Evolutionary conservation across 805 yeast species (phyloP).

Genomic region (Teunomyces barrocoloradensis): DNA sequence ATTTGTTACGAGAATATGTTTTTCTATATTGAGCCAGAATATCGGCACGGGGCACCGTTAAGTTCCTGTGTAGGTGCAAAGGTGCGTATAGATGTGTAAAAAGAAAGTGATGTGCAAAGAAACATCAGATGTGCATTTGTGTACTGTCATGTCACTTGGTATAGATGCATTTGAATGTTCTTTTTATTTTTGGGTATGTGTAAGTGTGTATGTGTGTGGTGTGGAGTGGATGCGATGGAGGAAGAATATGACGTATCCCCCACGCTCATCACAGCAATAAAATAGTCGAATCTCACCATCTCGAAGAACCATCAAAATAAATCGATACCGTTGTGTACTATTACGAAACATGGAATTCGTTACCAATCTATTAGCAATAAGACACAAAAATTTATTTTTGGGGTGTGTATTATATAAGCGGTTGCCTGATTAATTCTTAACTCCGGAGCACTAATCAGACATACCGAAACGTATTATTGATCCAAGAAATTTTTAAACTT

Average conservation of each 20-base stretch:
- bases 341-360: too few species aligned
- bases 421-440: neutral
- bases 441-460: neutral
- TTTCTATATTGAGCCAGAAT: neutral
- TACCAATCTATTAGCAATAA: neutral
- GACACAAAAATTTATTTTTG: neutral
- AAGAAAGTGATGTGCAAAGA: neutral
- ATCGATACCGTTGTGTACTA: too few species aligned
- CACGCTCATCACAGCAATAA: neutral
- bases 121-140: neutral
- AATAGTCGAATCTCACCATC: neutral
- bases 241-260: neutral
- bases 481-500: neutral
- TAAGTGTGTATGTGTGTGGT: too few species aligned
- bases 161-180: neutral
- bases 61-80: neutral
- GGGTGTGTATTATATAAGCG: neutral
- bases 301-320: neutral
- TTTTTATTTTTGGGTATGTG: neutral
- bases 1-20: neutral
- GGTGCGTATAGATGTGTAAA: neutral
- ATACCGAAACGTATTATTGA: neutral
- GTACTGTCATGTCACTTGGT: too few species aligned
- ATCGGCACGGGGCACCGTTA: slow-evolving; percentile 1
- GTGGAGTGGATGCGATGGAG: neutral